Base-by-base conservation (phyloP, 1,284 basidiomycete species). In the Moesziomyces aphidis region DNA sequence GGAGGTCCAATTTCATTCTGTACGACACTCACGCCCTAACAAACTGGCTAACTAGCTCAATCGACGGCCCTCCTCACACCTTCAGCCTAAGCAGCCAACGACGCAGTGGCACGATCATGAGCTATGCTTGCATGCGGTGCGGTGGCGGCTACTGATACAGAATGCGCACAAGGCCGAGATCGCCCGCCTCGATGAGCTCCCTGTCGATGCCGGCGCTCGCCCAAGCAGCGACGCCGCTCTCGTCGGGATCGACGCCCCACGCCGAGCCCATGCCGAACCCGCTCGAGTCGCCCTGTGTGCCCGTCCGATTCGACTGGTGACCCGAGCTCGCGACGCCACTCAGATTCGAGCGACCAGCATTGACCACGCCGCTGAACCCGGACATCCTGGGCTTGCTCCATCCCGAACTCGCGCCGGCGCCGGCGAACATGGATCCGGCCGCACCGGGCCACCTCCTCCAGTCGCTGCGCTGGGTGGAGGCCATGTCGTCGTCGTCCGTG, bases 241-340 rank as follows among this genome's bases (percentile, higher is more conserved):
- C 73, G 49, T 76, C 73, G 19, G 51, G 49, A 31, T 72, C 69
- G 7, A 54, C 55, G 3, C 73, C 73, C 73, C 73, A 76, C 9
- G 26, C 49, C 26, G 22, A 24, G 11, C 55, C 49, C 17, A 51
- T 43, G 5, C 46, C 58, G 19, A 62, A 66, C 4, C 66, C 72
- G 39, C 62, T 69, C 55, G 58, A 68, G 51, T 68, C 65, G 28
- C 22, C 55, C 23, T 50, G 48, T 4, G 28, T 31, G 17, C 54
- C 54, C 24, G 49, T 52, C 23, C 70, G 21, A n/a, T 50, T 65
- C 44, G 63, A 66, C 5, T 44, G 53, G 42, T 54, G 55, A 1
- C 50, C 59, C 5, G 57, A 49, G 22, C 61, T 55, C 23, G 59
- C 58, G 1, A 58, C 34, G 1, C 54, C 61, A 36, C 62, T 65